phyloP scores from a whole-genome alignment of 140 eudicot species.

The Anethum foeniculum region DNA sequence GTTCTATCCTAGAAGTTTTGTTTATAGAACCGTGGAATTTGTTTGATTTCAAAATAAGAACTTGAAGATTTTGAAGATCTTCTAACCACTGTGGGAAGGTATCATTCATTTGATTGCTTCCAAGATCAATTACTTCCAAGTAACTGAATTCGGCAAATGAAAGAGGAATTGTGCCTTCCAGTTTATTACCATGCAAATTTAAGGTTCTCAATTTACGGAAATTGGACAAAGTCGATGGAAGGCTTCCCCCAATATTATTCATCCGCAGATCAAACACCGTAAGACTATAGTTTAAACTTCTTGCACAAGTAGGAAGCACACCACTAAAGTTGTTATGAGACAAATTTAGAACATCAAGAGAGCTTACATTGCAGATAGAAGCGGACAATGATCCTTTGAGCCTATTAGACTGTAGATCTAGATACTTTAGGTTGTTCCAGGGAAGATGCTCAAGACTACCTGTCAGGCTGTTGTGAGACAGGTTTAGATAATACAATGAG shows the following conservation, averaged over 20 bases:
- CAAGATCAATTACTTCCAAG: slow-evolving; percentile 32
- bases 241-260: neutral
- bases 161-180: slow-evolving; percentile 34
- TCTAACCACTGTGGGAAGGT: slow-evolving; percentile 24
- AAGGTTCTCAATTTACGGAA: neutral
- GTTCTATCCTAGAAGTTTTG: neutral
- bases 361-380: neutral
- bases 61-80: slow-evolving; percentile 24
- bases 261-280: neutral
- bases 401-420: neutral
- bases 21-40: slow-evolving; percentile 20
- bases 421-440: neutral
- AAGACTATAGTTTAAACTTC: neutral
- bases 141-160: slow-evolving; percentile 17
- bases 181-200: slow-evolving; percentile 23
- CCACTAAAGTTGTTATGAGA: neutral
- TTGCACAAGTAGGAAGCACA: neutral
- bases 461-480: neutral
- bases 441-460: neutral
- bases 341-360: neutral
- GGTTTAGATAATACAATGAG: neutral
- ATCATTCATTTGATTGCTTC: slow-evolving; percentile 29
- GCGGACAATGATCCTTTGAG: neutral
- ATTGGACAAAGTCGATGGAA: neutral
- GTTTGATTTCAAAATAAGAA: slow-evolving; percentile 34